A percentile compares a stretch with the other conserved stretches of the same genome.
Evolutionary conservation across 2,329 filamentous ascomycete genomes (phyloP).

Genomic region (Didymella lethalis): DNA sequence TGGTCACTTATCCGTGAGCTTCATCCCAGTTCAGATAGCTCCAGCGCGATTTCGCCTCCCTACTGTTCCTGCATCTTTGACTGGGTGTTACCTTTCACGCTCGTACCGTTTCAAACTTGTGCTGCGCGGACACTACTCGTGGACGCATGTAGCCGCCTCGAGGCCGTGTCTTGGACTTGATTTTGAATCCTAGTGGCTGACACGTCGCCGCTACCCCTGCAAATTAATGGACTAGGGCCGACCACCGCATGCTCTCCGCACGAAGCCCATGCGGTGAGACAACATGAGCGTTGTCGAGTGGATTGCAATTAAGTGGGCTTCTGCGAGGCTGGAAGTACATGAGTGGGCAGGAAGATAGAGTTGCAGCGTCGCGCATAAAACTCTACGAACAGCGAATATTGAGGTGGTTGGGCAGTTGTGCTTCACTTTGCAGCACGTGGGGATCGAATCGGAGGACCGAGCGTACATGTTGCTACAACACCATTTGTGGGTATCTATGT

Average conservation of each 20-base stretch:
- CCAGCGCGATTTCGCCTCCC: conserved; percentile 16
- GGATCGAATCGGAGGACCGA: conserved; percentile 18
- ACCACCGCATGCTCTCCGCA: conserved; percentile 29
- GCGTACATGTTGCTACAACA: conserved; percentile 17
- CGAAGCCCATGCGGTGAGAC: conserved; percentile 21
- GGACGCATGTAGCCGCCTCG: conserved; percentile 41
- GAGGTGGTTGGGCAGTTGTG: conserved; percentile 25
- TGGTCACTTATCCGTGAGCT: conserved; percentile 43
- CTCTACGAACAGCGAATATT: conserved; percentile 18
- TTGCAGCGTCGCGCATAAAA: conserved; percentile 5
- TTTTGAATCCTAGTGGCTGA: conserved; percentile 35
- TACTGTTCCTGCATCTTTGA: conserved; percentile 46
- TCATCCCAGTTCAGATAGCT: conserved; percentile 27
- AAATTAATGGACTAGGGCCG: conserved; percentile 29
- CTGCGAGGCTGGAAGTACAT: conserved; percentile 21
- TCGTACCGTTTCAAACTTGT: conserved; percentile 38
- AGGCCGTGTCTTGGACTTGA: conserved; percentile 34
- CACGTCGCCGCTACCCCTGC: conserved; percentile 22
- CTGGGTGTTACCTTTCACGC: conserved; percentile 37
- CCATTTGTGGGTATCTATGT: conserved; percentile 19
- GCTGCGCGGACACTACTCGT: conserved; percentile 26
- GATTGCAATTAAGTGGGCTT: conserved; percentile 22
- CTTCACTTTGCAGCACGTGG: conserved; percentile 19
- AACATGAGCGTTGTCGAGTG: conserved; percentile 20
- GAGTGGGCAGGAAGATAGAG: conserved; percentile 15